Evolutionary conservation across 192 early-diverging fungal species (phyloP), one percentile per base, ranked within the genome.

Genomic region (Chytriomyces confervae): DNA sequence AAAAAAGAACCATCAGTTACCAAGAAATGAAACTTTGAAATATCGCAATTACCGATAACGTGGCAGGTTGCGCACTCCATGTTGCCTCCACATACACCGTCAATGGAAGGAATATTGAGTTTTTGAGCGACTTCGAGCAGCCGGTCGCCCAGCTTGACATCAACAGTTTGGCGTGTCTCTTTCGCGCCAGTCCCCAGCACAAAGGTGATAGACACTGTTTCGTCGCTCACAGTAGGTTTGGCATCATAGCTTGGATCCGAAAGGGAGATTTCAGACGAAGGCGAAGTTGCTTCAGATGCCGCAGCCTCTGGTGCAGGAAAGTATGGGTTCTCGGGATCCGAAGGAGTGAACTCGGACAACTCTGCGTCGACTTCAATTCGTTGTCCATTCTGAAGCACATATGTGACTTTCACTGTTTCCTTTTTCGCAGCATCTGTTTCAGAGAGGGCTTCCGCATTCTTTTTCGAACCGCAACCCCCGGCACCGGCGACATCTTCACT

Each of bases 1-100:
- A n/a, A n/a, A n/a, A n/a, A n/a, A 63, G 7, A 18, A 23, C 7
- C 27, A 74, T 61, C 3, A 18, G 13, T 27, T 20, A 63, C n/a
- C 66, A 61, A 1, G 4, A 24, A n/a, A n/a, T 60, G 24, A 51
- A 72, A 72, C 16, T 3, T 63, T 44, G 0, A 64, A 69, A 18
- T 27, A 64, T 9, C 16, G 8, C 29, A 20, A 29, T 36, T 44
- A 82, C 76, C 87, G 68, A 86, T 83, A 6, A 90, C 83, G 81
- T 90, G 89, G 66, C 89, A 90, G 2, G 89, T 89, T 2, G 89
- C 89, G 69, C 89, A 90, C 72, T 90, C 89, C 79, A 86, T 76
- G 51, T 89, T 81, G 10, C 89, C 89, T 5, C 89, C 89, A 50
- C 87, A 90, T 8, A 85, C 84, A 20, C 84, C 84, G 50, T 89